Base-by-base conservation (phyloP, 2,329 filamentous ascomycete genomes). In the Mycosphaerelloides madeirae region DNA sequence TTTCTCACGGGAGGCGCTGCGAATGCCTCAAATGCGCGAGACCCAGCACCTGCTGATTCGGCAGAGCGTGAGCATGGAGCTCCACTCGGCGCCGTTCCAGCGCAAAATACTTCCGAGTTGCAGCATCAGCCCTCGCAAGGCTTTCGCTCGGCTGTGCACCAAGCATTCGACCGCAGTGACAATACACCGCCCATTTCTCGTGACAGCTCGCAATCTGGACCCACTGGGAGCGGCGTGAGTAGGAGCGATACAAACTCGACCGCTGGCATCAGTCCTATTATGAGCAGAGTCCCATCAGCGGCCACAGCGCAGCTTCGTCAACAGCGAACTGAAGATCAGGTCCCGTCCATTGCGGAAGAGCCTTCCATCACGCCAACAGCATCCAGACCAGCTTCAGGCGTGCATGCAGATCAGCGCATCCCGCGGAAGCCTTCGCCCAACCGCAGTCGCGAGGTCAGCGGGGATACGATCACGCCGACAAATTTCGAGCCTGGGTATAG, bases 201-300 rank as follows among this genome's bases (percentile, higher is more conserved):
- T 43, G 65, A 63, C n/a, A 70, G 68, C 41, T 61, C 60, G 9
- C 54, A 59, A 29, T 61, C 58, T 16, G 46, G 37, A 15, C 35
- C 43, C 11, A 46, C 39, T 20, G 43, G 37, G 14, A 49, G 43
- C 8, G 53, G 45, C 13, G 49, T 63, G 7, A 50, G 49, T 29
- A 49, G 81, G 48, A 81, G 77, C 41, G 77, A 83, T 53, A 84
- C 80, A 45, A 75, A 75, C 48, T 81, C 79, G 50, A 83, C 81
- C 7, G 73, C 75, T 38, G 71, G 71, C 20, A 80, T 85, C 50
- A 84, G 80, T 57, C 82, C 82, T 1, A 84, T 85, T 42, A 82
- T 84, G 62, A 76, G 72, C 52, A 68, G 70, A 40, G 75, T 72
- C n/a, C 71, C 76, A 5, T 74, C 74, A 46, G 64, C 65, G 37